Conservation (phyloP, 495 filamentous ascomycete species). For the Evansstolkia leycettana region DNA sequence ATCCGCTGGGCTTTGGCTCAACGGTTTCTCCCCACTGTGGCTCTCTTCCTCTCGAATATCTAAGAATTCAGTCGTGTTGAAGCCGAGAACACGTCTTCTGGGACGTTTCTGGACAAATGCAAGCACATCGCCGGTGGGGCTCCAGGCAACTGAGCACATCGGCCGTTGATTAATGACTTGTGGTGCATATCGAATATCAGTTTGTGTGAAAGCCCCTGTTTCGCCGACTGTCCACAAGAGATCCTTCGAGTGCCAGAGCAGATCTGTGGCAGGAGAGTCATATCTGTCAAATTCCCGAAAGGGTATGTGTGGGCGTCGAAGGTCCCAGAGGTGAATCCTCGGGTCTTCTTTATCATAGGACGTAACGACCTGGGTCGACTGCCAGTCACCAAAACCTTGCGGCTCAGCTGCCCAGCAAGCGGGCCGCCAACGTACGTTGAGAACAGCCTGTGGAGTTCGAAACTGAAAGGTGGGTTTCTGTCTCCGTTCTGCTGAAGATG, state of each 20-base stretch:
- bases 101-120: slow-evolving; percentile 38
- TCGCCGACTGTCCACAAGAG: slow-evolving; percentile 84
- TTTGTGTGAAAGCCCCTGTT: slow-evolving; percentile 75
- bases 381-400: slow-evolving; percentile 49
- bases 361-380: slow-evolving; percentile 56
- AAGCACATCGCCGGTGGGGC: slow-evolving; percentile 30
- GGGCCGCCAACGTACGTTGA: slow-evolving; percentile 77
- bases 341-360: slow-evolving; percentile 56
- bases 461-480: slow-evolving; percentile 59
- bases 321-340: slow-evolving; percentile 81
- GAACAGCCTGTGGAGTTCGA: slow-evolving; percentile 54
- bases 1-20: slow-evolving; percentile 56
- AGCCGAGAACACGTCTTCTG: slow-evolving; percentile 22
- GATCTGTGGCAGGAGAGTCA: slow-evolving; percentile 53
- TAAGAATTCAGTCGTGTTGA: slow-evolving; percentile 24
- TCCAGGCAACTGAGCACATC: slow-evolving; percentile 34
- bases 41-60: slow-evolving; percentile 18
- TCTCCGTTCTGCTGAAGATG: slow-evolving; percentile 58
- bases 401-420: slow-evolving; percentile 58
- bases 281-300: slow-evolving; percentile 75
- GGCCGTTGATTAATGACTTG: slow-evolving; percentile 55
- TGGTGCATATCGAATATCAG: slow-evolving; percentile 70
- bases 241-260: slow-evolving; percentile 86
- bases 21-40: slow-evolving; percentile 27
- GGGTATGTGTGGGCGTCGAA: slow-evolving; percentile 75